Base-by-base conservation (phyloP, 352 stramenopile species). In the Globisporangium uncinulatum region DNA sequence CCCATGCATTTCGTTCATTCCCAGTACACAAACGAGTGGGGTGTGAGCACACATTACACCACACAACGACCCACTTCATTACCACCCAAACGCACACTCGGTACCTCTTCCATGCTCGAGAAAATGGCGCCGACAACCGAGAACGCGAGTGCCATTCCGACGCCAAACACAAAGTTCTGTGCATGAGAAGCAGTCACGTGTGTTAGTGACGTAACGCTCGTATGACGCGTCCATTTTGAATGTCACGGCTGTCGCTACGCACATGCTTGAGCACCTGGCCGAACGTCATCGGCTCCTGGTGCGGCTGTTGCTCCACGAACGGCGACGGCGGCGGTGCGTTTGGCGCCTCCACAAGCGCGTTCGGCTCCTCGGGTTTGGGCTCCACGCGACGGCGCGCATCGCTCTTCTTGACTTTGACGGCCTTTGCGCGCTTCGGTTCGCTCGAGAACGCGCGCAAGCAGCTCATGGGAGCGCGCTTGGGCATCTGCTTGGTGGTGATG, bases 131-230 rank as follows among this genome's bases (percentile, higher is more conserved):
- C 83, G 21, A 93, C 59, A 15, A 90, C 61, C 7, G 78, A 78
- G 58, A 93, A 93, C 29, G 74, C 83, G 2, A 89, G 55, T 3
- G 83, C 74, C 80, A 93, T 91, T 43, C 83, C 83, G 53, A 89
- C 69, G 4, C 80, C 83, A 77, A 78, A 93, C 14, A 89, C 57
- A 50, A 93, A 93, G 51, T 76, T 90, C 83, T 93, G n/a, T 6
- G 13, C 3, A 13, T 6, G 10, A 4, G 13, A 14, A 11, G 13
- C 19, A 47, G 24, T 4, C 42, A 47, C 17, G 42, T 13, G 34
- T 13, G 34, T 39, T 39, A 47, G n/a, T 13, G 15, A 48, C 34
- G 34, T 3, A 13, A 29, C 24, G 24, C 24, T 29, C 24, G 24
- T 1, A 29, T 29, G 24, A 29, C 24, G 24, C 24, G 24, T 29